Percentiles rank a stretch among this genome's conserved stretches.
Evolutionary conservation across 306 rosid genomes (phyloP).

Genomic region (Dalbergia cultrata): DNA sequence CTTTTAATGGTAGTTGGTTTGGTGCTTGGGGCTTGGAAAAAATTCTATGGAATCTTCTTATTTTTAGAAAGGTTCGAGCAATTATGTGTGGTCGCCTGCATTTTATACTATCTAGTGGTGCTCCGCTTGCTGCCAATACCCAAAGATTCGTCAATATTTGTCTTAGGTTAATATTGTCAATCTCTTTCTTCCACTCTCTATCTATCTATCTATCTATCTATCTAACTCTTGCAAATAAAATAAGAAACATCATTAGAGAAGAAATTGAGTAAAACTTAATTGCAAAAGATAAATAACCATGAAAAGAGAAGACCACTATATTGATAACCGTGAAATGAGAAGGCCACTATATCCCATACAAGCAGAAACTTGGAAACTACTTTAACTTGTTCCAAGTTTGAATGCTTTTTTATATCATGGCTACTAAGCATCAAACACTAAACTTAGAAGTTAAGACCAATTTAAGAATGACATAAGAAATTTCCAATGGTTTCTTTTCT

Average conservation of each 20-base stretch:
- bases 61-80: slow-evolving; percentile 86
- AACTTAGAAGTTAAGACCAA: not conserved
- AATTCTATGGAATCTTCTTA: slow-evolving; percentile 81
- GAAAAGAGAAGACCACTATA: not conserved
- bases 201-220: not conserved
- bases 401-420: too few relatives aligned
- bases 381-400: slow-evolving; percentile 1
- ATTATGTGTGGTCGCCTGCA: slow-evolving; percentile 88
- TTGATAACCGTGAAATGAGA: not conserved
- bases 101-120: slow-evolving; percentile 91
- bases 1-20: slow-evolving; percentile 93
- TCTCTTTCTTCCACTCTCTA: too few relatives aligned
- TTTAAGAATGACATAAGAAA: not conserved
- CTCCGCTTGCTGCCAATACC: slow-evolving; percentile 91
- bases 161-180: slow-evolving; percentile 68
- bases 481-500: too few relatives aligned
- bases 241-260: slow-evolving; percentile 20
- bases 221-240: not conserved
- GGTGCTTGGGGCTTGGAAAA: slow-evolving; percentile 96
- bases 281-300: not conserved
- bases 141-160: slow-evolving; percentile 99
- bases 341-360: not conserved
- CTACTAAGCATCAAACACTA: too few relatives aligned
- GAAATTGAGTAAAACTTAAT: slow-evolving; percentile 14
- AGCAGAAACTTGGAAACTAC: not conserved